phyloP scores from a whole-genome alignment of 345 rosid genomes.

The Viola odorata region DNA sequence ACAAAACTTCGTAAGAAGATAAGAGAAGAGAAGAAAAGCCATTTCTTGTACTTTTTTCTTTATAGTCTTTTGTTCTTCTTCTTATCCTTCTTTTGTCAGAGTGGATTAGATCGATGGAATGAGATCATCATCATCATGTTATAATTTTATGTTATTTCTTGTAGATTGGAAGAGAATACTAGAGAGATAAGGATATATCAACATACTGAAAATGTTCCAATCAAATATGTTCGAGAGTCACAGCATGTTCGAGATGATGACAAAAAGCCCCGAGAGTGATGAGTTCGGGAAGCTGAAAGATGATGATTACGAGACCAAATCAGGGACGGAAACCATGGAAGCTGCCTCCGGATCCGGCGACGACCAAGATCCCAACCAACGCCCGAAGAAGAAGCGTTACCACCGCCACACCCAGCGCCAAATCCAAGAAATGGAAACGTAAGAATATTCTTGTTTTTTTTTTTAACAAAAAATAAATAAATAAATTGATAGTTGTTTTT shows the following conservation, averaged over 20 bases:
- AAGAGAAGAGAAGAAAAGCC: too few relatives aligned
- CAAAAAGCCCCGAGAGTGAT: slow-evolving; percentile 42
- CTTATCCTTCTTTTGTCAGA: background rate
- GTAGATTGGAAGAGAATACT: background rate
- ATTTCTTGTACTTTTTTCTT: background rate
- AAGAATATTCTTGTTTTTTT: slow-evolving; percentile 29
- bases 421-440: slow-evolving; percentile 96
- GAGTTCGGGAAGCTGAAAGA: slow-evolving; percentile 56
- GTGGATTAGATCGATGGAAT: too few relatives aligned
- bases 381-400: slow-evolving; percentile 73
- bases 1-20: too few relatives aligned
- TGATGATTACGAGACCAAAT: slow-evolving; percentile 72
- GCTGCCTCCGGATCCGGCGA: slow-evolving; percentile 64
- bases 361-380: slow-evolving; percentile 69
- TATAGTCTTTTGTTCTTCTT: background rate
- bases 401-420: slow-evolving; percentile 94
- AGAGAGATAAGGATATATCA: background rate
- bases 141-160: background rate
- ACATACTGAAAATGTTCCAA: slow-evolving; percentile 73
- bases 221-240: slow-evolving; percentile 67
- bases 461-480: too few relatives aligned
- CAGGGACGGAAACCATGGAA: slow-evolving; percentile 63
- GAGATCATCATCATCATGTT: too few relatives aligned
- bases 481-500: too few relatives aligned
- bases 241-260: slow-evolving; percentile 59